phyloP scores from a whole-genome alignment of 2,329 filamentous ascomycete species.

The Diaporthe helianthi region DNA sequence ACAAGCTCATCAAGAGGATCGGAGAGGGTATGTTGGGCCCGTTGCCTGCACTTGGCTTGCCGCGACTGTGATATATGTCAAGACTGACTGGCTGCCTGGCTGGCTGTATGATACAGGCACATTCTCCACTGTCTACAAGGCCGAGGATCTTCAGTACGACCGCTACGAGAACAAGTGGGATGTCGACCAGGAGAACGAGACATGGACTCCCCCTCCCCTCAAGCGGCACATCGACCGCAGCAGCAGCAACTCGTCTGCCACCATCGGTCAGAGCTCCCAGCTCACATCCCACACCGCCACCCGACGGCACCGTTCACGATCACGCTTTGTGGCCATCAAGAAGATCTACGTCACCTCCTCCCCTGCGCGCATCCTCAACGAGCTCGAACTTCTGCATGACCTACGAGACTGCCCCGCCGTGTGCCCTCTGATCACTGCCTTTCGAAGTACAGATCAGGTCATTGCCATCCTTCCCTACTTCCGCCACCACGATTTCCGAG shows the following conservation, averaged over 20 bases:
- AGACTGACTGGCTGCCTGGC: conserved; percentile 30
- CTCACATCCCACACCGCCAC: conserved; percentile 45
- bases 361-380: conserved; percentile 91
- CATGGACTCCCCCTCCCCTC: conserved; percentile 73
- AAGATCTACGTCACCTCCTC: conserved; percentile 99
- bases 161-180: conserved; percentile 90
- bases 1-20: conserved; percentile 93
- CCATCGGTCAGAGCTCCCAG: conserved; percentile 30
- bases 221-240: conserved; percentile 56
- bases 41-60: not conserved
- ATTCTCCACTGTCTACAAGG: conserved; percentile 99
- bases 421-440: conserved; percentile 96
- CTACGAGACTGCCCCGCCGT: conserved; percentile 83
- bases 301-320: conserved; percentile 37
- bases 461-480: conserved; percentile 96
- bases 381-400: conserved; percentile 91
- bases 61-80: not conserved
- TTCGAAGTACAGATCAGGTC: conserved; percentile 91
- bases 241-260: conserved; percentile 36
- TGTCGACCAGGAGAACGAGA: conserved; percentile 67
- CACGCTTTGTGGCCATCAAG: conserved; percentile 93
- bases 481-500: conserved; percentile 90
- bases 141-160: conserved; percentile 88
- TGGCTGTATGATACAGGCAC: conserved; percentile 67
- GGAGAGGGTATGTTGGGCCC: conserved; percentile 75